Percentiles rank a stretch among this genome's conserved stretches.
phyloP scores from a whole-genome alignment of 768 basidiomycete genomes.

The Pleurotus citrinopileatus region DNA sequence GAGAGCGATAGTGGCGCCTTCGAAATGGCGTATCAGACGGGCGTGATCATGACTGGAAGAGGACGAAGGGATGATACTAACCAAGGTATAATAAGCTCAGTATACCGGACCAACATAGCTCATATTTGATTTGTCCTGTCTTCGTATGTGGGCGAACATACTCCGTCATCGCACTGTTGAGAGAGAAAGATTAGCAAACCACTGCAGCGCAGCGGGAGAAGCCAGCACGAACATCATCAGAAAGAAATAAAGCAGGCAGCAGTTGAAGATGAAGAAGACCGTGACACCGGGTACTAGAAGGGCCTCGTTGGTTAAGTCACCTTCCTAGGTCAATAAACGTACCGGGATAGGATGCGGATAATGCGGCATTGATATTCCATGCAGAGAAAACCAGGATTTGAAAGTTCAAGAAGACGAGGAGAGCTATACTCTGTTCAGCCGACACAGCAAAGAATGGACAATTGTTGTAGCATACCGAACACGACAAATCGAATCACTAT shows the following conservation, averaged over 20 bases:
- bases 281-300: constrained; percentile 44
- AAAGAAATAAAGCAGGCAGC: constrained; percentile 34
- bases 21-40: not conserved
- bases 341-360: constrained; percentile 34
- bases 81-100: constrained; percentile 51
- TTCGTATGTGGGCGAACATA: constrained; percentile 32
- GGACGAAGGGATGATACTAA: constrained; percentile 21
- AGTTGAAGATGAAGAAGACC: constrained; percentile 46
- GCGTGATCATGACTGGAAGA: not conserved
- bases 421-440: constrained; percentile 26
- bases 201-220: not conserved
- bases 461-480: constrained; percentile 43
- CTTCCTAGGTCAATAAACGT: constrained; percentile 12
- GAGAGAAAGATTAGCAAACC: not conserved
- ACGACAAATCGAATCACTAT: constrained; percentile 53
- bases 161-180: constrained; percentile 18
- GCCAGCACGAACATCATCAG: constrained; percentile 29
- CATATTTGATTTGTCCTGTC: constrained; percentile 43
- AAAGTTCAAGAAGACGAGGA: constrained; percentile 49
- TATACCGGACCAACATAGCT: constrained; percentile 54
- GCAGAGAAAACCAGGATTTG: constrained; percentile 53
- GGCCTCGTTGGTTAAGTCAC: constrained; percentile 1
- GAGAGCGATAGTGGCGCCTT: constrained; percentile 48
- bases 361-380: constrained; percentile 50
- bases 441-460: not conserved